Base-by-base conservation (phyloP, 2,329 filamentous ascomycete genomes). In the Monosporascus sp. region DNA sequence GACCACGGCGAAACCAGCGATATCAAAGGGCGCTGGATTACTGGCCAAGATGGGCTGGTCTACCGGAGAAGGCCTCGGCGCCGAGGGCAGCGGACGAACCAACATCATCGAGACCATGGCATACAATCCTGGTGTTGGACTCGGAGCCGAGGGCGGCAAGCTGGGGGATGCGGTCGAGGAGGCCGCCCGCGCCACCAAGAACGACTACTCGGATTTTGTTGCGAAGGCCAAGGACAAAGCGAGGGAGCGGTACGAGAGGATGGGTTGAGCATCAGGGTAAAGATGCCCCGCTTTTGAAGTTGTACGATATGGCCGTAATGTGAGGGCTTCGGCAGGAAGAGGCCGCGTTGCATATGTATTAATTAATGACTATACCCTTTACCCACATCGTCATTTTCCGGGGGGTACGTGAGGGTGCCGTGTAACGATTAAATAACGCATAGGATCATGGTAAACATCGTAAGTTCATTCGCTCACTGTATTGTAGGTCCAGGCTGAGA, bases 21-120 rank as follows among this genome's bases (percentile, higher is more conserved):
- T 75, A 55, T 84, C 82, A 37, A 88, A 86, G 67, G 85, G 86
- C 14, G 84, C 84, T 0, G 81, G 82, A 3, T 76, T 89, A 64
- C 74, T 90, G 40, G 82, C 84, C 40, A 89, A 89, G 73, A 87
- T 88, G 82, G 87, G 87, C 26, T 89, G 86, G 86, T 82, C 74
- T 22, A 74, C 78, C 1, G 86, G 87, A 8, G 76, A 79, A 53
- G 86, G 87, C 0, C 73, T 89, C 4, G 87, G 87, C 2, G 83
- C 80, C 0, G 77, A 80, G 46, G 83, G 82, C 6, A 77, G 78
- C 6, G 87, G 87, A 0, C 77, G 81, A 44, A 87, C 81, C 0
- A 80, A 85, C 49, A 83, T 82, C 4, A 81, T 89, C 51, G 77
- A 79, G 31, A 84, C 84, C 14, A 78, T 81, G 50, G 78, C 84